These are phyloP conservation scores for Pulveroboletus sp. DNA, from an alignment of 768 basidiomycete species.

Conservation along the genomic window DNA sequence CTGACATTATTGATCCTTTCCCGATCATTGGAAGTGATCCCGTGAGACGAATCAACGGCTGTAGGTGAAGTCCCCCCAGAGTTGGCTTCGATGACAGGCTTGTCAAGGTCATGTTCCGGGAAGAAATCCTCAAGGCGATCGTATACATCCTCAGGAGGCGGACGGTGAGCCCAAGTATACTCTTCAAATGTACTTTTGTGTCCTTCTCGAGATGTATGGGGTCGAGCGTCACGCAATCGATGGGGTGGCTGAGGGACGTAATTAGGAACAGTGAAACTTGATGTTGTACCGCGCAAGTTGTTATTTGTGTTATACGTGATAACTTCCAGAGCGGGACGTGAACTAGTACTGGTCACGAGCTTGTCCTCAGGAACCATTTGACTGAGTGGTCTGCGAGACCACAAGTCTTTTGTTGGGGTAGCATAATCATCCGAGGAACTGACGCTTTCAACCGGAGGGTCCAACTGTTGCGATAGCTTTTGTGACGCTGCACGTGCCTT, in stretches of 20 bases:
- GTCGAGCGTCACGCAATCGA: conserved; percentile 14
- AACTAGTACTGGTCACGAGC: conserved; percentile 11
- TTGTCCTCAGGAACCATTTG: conserved; percentile 23
- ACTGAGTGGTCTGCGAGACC: conserved; percentile 31
- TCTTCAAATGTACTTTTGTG: conserved; percentile 54
- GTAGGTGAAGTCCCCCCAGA: conserved; percentile 80
- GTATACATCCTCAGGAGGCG: conserved; percentile 88
- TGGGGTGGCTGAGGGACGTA: conserved; percentile 12
- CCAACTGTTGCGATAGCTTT: conserved; percentile 15
- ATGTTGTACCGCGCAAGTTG: conserved; percentile 11
- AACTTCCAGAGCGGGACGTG: conserved; percentile 31
- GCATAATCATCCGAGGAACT: conserved; percentile 27
- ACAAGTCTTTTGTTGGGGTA: conserved; percentile 27
- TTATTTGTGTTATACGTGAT: conserved; percentile 20
- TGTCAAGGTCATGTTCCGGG: conserved; percentile 93
- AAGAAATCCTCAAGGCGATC: conserved; percentile 93
- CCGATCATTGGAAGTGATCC: conserved; percentile 32
- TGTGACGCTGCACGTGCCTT: conserved; percentile 16
- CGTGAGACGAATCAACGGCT: conserved; percentile 45
- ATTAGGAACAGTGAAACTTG: conserved; percentile 20
- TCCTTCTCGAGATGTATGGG: conserved; percentile 29
- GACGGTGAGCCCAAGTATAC: conserved; percentile 84
- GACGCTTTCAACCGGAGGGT: conserved; percentile 16
- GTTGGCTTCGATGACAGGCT: conserved; percentile 85
- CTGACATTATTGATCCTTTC: conserved; percentile 43